phyloP scores from a whole-genome alignment of 1,284 basidiomycete genomes.

The Microbotryum lychnidis-dioicae region DNA sequence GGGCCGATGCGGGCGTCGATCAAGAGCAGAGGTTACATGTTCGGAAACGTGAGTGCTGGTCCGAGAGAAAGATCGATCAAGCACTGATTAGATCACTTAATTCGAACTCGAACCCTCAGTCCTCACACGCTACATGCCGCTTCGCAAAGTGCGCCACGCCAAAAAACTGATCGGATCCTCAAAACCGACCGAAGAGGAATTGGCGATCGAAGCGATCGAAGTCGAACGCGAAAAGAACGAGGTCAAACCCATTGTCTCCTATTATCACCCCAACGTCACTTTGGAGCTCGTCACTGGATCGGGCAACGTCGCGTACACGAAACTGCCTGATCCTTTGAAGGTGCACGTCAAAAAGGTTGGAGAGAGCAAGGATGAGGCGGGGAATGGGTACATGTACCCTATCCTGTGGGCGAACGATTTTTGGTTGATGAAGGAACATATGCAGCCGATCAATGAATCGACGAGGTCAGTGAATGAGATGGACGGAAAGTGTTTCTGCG shows the following conservation, averaged over 20 bases:
- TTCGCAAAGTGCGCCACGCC: conserved; percentile 63
- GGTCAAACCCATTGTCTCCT: conserved; percentile 50
- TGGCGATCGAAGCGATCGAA: conserved; percentile 40
- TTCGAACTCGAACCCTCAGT: conserved; percentile 45
- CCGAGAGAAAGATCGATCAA: no score
- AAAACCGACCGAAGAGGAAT: conserved; percentile 45
- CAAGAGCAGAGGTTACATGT: conserved; percentile 53
- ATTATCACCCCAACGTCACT: conserved; percentile 88
- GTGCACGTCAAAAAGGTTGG: conserved; percentile 21
- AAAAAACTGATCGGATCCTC: conserved; percentile 61
- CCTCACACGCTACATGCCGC: conserved; percentile 71
- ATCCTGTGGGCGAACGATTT: conserved; percentile 92
- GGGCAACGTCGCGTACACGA: conserved; percentile 49
- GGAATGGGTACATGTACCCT: conserved; percentile 49
- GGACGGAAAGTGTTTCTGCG: no score
- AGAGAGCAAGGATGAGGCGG: background rate
- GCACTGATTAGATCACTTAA: no score
- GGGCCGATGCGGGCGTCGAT: conserved; percentile 44
- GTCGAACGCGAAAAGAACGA: conserved; percentile 24
- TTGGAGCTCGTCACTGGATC: conserved; percentile 73
- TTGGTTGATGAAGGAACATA: conserved; percentile 50
- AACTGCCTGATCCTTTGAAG: conserved; percentile 55
- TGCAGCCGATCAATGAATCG: conserved; percentile 40
- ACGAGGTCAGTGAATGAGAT: background rate
- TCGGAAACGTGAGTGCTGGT: conserved; percentile 59